Base-by-base conservation (phyloP, 176 grass and related monocot species). In the Rhynchospora breviuscula region DNA sequence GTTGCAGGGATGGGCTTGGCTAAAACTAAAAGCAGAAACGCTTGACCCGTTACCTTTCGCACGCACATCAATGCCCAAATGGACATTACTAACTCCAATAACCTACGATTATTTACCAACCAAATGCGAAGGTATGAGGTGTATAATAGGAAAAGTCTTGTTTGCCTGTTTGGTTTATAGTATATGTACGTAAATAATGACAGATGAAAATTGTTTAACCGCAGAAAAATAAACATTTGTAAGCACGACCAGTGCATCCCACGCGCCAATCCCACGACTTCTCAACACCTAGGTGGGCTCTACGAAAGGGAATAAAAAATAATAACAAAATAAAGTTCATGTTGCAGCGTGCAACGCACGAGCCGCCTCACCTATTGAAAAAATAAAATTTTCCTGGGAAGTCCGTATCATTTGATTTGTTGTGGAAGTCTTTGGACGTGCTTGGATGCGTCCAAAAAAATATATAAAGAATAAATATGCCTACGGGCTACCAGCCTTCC, bases 1-100 rank as follows among this genome's bases (percentile, higher is more conserved):
- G 74, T 29, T 78, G 48, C 17, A 57, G 47, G 48, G 21, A 9
- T 40, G 35, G 2, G 35, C 35, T 29, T 40, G 35, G 35, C 35
- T 29, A 29, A n/a, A n/a, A n/a, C n/a, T 57, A 26, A 78, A 70
- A 54, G 74, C 74, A 58, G 49, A 78, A 78, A 57, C 23, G 23
- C 25, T 33, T 31, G 74, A 78, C 74, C 44, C 71, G 44, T 76
- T 52, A 48, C 31, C 17, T 52, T 10, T 76, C 14, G 35, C 15
- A 48, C 71, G 5, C 12, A 76, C 4, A 76, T 2, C 45, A 49
- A 52, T 52, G 19, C 43, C 12, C 1, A 6, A 35, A 6, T 40
- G 29, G 29, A 64, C 2, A 2, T 22, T 4, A 9, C 71, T 2
- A 10, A 22, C 0, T 19, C 49, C 2, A 4, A 4, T 6, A 15